Percentiles rank a stretch among this genome's conserved stretches.
Conservation (phyloP, 2,329 filamentous ascomycete species). For the Graphilbum fragrans region DNA sequence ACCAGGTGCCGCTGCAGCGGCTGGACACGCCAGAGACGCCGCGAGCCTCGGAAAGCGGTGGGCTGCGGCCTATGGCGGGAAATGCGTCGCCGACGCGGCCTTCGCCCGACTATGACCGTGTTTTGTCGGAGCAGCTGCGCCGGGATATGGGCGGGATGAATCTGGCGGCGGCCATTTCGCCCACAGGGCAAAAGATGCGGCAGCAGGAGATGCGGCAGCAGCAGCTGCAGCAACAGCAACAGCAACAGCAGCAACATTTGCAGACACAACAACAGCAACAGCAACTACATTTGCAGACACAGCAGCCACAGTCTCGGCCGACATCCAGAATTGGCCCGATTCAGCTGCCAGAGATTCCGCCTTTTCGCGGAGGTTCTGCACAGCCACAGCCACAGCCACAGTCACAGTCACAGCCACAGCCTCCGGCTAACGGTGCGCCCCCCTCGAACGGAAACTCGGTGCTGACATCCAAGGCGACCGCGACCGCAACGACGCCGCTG, state of each 20-base stretch:
- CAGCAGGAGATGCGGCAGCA: slow-evolving; percentile 8
- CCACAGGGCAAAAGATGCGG: background rate
- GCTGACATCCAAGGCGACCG: slow-evolving; percentile 9
- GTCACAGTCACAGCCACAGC: slow-evolving; percentile 2
- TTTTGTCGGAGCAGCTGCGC: slow-evolving; percentile 50
- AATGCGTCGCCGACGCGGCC: slow-evolving; percentile 26
- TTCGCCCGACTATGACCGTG: slow-evolving; percentile 48
- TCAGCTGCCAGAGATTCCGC: slow-evolving; percentile 41
- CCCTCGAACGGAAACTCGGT: slow-evolving; percentile 6
- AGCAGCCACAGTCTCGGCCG: slow-evolving; percentile 16
- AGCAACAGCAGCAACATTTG: slow-evolving; percentile 10
- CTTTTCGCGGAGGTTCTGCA: slow-evolving; percentile 29
- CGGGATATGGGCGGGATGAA: slow-evolving; percentile 48
- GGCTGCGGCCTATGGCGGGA: slow-evolving; percentile 32
- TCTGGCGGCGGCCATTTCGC: slow-evolving; percentile 25
- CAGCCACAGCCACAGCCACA: slow-evolving; percentile 11
- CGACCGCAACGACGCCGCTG: background rate
- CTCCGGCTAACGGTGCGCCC: background rate
- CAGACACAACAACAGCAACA: background rate
- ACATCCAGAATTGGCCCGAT: slow-evolving; percentile 28
- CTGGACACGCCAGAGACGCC: slow-evolving; percentile 14
- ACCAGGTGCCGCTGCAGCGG: slow-evolving; percentile 10
- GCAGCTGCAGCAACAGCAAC: slow-evolving; percentile 1
- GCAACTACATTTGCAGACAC: background rate
- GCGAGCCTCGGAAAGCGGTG: slow-evolving; percentile 11